These are phyloP conservation scores for Elaeagnus macrophylla DNA, from an alignment of 306 rosid genomes.

Conservation along the genomic window DNA sequence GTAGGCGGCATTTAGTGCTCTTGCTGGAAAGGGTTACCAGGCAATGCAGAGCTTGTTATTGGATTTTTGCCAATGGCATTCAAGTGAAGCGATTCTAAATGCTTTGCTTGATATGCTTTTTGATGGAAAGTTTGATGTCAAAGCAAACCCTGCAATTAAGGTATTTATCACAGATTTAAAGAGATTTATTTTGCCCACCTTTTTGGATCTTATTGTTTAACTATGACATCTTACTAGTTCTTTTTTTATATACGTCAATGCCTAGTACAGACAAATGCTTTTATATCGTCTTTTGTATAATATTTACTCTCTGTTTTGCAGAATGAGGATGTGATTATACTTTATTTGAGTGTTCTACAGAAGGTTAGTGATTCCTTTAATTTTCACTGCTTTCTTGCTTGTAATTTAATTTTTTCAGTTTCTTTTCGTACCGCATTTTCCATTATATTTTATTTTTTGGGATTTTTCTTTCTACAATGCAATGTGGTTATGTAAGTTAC, in stretches of 20 bases:
- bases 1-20: conserved; percentile 83
- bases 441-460: conserved; percentile 5
- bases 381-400: conserved; percentile 13
- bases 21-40: conserved; percentile 93
- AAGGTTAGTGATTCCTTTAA: conserved; percentile 60
- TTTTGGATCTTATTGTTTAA: conserved; percentile 8
- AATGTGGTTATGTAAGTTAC: conserved; percentile 28
- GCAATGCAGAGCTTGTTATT: conserved; percentile 83
- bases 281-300: conserved; percentile 10
- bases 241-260: conserved; percentile 12
- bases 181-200: conserved; percentile 18
- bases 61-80: conserved; percentile 72
- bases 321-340: conserved; percentile 86
- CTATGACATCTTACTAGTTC: conserved; percentile 7
- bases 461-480: conserved; percentile 17
- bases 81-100: conserved; percentile 68
- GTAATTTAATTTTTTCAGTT: neutral
- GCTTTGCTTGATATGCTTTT: conserved; percentile 88
- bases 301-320: conserved; percentile 26
- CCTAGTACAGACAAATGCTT: conserved; percentile 8
- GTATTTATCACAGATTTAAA: conserved; percentile 30
- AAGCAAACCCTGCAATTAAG: conserved; percentile 73
- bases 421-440: conserved; percentile 8
- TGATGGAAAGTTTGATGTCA: conserved; percentile 79
- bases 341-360: conserved; percentile 68